A percentile compares a stretch with the other conserved stretches of the same genome.
These are phyloP conservation scores for Planoprotostelium fungivorum DNA, from an alignment of 78 protist genomes.

Conservation along the genomic window DNA sequence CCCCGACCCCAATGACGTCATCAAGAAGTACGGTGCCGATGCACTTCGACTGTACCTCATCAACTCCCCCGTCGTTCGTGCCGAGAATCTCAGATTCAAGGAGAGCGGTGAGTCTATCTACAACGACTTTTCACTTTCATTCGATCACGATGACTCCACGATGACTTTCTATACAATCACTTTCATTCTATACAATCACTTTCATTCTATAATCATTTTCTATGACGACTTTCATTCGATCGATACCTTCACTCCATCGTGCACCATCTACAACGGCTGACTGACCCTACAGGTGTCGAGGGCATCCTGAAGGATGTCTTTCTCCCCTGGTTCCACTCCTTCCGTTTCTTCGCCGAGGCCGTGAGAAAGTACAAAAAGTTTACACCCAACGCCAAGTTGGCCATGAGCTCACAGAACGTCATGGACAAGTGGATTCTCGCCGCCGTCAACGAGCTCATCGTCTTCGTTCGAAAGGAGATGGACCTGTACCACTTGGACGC, in stretches of 20 bases:
- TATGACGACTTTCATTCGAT: too few species aligned
- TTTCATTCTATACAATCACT: background rate
- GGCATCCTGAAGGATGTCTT: slow-evolving; percentile 88
- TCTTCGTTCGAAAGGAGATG: slow-evolving; percentile 88
- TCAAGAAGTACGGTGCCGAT: slow-evolving; percentile 95
- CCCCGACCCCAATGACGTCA: slow-evolving; percentile 88
- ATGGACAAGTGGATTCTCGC: slow-evolving; percentile 97
- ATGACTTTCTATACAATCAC: background rate
- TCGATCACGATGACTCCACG: slow-evolving; percentile 1
- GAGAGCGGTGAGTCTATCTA: slow-evolving; percentile 40
- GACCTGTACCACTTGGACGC: slow-evolving; percentile 96
- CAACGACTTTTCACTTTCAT: background rate
- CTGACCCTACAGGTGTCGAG: slow-evolving; percentile 61
- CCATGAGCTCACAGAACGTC: slow-evolving; percentile 60
- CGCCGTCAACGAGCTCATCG: slow-evolving; percentile 67
- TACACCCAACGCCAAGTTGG: slow-evolving; percentile 17
- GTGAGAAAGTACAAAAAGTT: slow-evolving; percentile 44
- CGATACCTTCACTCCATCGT: too few species aligned
- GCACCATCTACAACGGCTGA: too few species aligned
- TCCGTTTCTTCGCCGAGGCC: slow-evolving; percentile 87
- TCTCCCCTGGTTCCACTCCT: slow-evolving; percentile 95
- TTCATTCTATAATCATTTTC: background rate
- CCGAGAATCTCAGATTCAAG: slow-evolving; percentile 90
- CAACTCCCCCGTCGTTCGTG: slow-evolving; percentile 97
- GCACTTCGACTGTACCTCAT: slow-evolving; percentile 97